Percentiles rank a stretch among this genome's conserved stretches.
Conservation (phyloP, 2,329 filamentous ascomycete genomes). For the Xylaria sp. region DNA sequence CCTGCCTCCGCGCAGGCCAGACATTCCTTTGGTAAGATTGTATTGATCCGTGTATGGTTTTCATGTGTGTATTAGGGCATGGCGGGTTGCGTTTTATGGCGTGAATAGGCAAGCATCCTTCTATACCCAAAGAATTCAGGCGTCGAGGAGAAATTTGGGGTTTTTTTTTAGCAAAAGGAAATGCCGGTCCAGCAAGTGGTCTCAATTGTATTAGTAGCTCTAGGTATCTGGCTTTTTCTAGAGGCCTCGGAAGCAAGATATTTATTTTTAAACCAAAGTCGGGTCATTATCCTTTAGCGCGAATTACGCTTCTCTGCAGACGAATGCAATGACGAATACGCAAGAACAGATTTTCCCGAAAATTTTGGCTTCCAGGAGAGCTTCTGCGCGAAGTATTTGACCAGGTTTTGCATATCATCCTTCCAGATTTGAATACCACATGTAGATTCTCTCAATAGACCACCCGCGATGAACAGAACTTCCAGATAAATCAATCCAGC, state of each 20-base stretch:
- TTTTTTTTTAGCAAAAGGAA: not conserved
- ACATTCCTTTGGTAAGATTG: conserved; percentile 15
- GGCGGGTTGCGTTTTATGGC: conserved; percentile 12
- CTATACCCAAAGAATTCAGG: conserved; percentile 21
- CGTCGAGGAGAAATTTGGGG: conserved; percentile 4
- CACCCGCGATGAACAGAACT: not conserved
- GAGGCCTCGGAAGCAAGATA: not conserved
- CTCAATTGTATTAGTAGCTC: conserved; percentile 13
- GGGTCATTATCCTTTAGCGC: not conserved
- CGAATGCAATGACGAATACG: too few species aligned
- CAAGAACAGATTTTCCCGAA: too few species aligned
- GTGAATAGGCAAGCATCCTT: conserved; percentile 18
- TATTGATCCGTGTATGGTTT: conserved; percentile 29
- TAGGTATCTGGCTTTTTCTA: conserved; percentile 4
- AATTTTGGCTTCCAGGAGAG: too few species aligned
- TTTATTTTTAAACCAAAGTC: not conserved
- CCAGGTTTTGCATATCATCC: too few species aligned
- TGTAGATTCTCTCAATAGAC: not conserved
- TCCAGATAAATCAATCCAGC: not conserved
- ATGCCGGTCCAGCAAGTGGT: not conserved
- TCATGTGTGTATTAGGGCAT: conserved; percentile 4
- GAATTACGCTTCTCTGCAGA: too few species aligned
- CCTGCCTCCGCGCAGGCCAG: not conserved
- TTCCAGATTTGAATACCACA: too few species aligned
- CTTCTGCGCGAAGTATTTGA: too few species aligned